Conservation (phyloP, 2,329 filamentous ascomycete species). For the Dothidotthia symphoricarpi region DNA sequence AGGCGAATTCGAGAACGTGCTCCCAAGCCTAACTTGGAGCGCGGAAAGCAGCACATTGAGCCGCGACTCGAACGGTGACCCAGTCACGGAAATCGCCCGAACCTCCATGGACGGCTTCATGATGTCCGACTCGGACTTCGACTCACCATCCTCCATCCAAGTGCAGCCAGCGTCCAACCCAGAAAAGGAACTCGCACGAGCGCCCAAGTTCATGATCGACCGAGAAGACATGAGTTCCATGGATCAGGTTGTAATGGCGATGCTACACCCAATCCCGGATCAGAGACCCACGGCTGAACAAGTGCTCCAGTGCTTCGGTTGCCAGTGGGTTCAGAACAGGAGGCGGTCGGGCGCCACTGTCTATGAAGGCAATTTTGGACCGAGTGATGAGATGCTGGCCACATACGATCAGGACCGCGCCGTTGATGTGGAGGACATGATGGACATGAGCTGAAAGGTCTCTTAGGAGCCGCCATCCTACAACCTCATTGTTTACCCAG, state of each 20-base stretch:
- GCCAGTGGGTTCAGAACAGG: conserved; percentile 75
- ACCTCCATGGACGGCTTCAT: conserved; percentile 25
- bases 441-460: conserved; percentile 48
- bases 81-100: conserved; percentile 22
- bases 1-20: conserved; percentile 76
- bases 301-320: conserved; percentile 68
- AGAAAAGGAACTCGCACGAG: conserved; percentile 60
- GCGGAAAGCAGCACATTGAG: conserved; percentile 63
- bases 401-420: conserved; percentile 37
- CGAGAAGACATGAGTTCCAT: conserved; percentile 69
- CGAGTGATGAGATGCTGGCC: conserved; percentile 61
- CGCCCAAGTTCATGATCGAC: conserved; percentile 88
- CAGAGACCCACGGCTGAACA: conserved; percentile 73
- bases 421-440: conserved; percentile 56
- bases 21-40: conserved; percentile 84
- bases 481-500: neutral
- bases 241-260: conserved; percentile 79
- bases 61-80: conserved; percentile 63
- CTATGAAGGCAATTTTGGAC: conserved; percentile 95
- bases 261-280: conserved; percentile 75
- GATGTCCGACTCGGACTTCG: conserved; percentile 39
- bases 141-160: conserved; percentile 42
- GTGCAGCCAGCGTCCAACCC: conserved; percentile 26
- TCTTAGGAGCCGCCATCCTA: neutral
- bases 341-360: conserved; percentile 87